These are phyloP conservation scores for Silene coronaria DNA, from an alignment of 179 eudicot genomes.

Conservation along the genomic window DNA sequence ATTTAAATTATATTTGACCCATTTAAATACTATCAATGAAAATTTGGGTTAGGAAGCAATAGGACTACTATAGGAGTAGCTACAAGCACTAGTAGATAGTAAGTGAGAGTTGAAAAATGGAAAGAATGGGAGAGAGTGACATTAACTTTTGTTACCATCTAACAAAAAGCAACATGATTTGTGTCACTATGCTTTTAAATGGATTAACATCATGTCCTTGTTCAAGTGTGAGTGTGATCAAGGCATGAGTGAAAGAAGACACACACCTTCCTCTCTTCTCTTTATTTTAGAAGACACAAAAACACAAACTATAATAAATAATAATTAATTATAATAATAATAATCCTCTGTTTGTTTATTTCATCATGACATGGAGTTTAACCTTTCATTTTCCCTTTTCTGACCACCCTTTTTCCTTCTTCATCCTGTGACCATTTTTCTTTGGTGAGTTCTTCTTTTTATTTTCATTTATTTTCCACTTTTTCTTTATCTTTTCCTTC, in stretches of 20 bases:
- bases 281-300: not conserved
- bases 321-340: too few species aligned
- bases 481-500: not conserved
- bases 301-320: too few species aligned
- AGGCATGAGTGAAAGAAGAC: not conserved
- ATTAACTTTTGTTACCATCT: too few species aligned
- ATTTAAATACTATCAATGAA: too few species aligned
- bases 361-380: not conserved
- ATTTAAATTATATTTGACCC: too few species aligned
- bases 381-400: not conserved
- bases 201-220: slow-evolving; percentile 2
- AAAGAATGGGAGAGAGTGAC: too few species aligned
- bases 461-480: too few species aligned
- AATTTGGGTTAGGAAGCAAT: too few species aligned
- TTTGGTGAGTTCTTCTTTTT: not conserved
- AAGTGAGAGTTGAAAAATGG: too few species aligned
- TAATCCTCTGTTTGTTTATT: not conserved
- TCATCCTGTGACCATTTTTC: not conserved
- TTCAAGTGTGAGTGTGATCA: slow-evolving; percentile 1
- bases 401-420: not conserved
- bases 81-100: too few species aligned
- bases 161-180: not conserved
- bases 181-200: not conserved
- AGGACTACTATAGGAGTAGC: too few species aligned
- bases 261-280: not conserved